Evolutionary conservation across 345 rosid species (phyloP), one percentile per base, ranked within the genome.

Genomic region (Gossypium australe): DNA sequence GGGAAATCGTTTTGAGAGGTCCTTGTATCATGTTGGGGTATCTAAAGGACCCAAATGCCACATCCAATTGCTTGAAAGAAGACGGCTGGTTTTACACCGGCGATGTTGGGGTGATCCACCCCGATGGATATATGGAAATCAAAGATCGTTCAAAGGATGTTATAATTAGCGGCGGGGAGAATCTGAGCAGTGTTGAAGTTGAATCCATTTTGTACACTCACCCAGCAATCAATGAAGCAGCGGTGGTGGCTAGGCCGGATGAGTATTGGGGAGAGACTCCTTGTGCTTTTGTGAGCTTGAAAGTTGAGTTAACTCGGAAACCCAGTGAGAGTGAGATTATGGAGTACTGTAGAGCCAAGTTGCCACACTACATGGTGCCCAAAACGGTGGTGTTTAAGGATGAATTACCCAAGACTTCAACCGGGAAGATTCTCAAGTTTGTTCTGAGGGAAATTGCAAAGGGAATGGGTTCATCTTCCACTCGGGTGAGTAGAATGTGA

Each of bases 211-310:
- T 93, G 72, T 93, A 93, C 44, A 65, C 80, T 64, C 88, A 91
- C 61, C 91, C 92, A 0, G 90, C 87, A 9, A 80, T 93, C 45
- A 73, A 72, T 4, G 98, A 93, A 81, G 98, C 86, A 14, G 94
- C 97, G 5, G 97, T 93, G 60, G 98, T 91, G 74, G 97, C 92
- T 0, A 74, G 92, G 80, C 97, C 94, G 0, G 93, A 91, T 60
- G 88, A 88, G 70, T 84, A 75, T 18, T 93, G 98, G 97, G 98
- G 98, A 43, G 92, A 93, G 82, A 87, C 89, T 0, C 98, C 98
- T 25, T 91, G 98, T 60, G 97, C 98, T 20, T 91, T 91, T 79
- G 75, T 86, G 72, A 86, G 85, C 55, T 74, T 79, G 77, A 88
- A 83, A 70, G 69, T 78, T 45, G 71, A 27, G 78, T 53, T 77